Conservation (phyloP, 768 basidiomycete genomes). For the Amanita subjunquillea region DNA sequence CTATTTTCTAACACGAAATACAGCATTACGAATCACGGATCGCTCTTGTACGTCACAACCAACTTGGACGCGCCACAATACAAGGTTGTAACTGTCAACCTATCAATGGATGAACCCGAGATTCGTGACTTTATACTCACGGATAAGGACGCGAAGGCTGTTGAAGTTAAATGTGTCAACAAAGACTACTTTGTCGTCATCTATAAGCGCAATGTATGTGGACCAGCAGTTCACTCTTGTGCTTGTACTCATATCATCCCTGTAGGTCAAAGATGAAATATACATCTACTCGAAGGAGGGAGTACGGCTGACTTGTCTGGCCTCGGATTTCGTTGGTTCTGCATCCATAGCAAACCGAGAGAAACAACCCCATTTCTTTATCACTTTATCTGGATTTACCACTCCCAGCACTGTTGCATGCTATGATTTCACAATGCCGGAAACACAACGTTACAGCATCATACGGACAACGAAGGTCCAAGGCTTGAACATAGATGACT, state of each 20-base stretch:
- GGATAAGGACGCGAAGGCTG: background rate
- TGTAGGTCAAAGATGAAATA: conserved; percentile 1
- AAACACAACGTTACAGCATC: background rate
- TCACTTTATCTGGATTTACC: background rate
- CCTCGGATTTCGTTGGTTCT: background rate
- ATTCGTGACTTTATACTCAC: background rate
- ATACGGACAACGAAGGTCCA: conserved; percentile 33
- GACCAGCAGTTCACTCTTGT: background rate
- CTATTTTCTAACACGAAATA: background rate
- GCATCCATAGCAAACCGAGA: conserved; percentile 1
- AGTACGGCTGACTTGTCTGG: background rate
- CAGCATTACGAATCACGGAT: background rate
- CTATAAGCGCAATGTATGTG: background rate
- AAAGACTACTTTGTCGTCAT: background rate
- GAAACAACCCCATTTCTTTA: conserved; percentile 1
- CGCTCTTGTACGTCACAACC: background rate
- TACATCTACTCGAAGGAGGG: conserved; percentile 3
- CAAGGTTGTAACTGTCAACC: background rate
- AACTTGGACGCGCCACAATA: background rate
- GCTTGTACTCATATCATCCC: background rate
- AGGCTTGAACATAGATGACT: conserved; percentile 57
- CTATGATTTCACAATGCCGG: background rate
- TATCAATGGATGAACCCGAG: background rate
- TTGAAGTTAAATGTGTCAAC: background rate
- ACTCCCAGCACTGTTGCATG: background rate